Base-by-base conservation (phyloP, 2,329 filamentous ascomycete genomes). In the Pseudogymnoascus sp. region DNA sequence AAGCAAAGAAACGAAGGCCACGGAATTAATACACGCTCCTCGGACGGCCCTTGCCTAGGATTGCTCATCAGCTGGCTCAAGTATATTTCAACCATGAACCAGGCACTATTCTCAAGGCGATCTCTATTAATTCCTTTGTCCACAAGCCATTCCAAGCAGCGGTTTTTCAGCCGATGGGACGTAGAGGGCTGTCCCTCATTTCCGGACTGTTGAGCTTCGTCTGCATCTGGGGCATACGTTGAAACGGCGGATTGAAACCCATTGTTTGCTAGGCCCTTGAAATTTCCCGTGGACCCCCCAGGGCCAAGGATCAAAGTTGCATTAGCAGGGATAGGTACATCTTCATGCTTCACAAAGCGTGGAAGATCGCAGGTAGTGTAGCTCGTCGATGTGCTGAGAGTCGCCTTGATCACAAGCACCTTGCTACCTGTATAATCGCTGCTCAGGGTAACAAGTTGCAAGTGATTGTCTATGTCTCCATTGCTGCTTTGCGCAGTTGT, bases 1-100 rank as follows among this genome's bases (percentile, higher is more conserved):
- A 74, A 75, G 63, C 72, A 75, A 38, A 75, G 64, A 9, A 66
- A 50, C 19, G 68, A 65, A 60, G 73, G 73, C 73, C 73, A 75
- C 35, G 72, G 71, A 31, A 75, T 65, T 63, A 72, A 65, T 23
- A 68, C 66, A 13, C 68, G 61, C 23, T 70, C 71, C 15, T 56
- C 50, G 11, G 50, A 56, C 10, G 6, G 4, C 15, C 29, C 50
- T 7, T 56, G 50, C 10, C 50, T 19, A 7, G 29, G 1, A 56
- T 33, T 56, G 17, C 21, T 56, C 19, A 33, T n/a, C 3, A 56
- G 29, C n/a, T 56, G 50, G 50, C 11, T 56, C 17, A 56, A 56
- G 29, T 56, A 56, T 17, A 72, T 65, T 61, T 73, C 71, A 7
- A 73, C 71, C 61, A 72, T 67, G 19, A 73, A 56, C 72, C 72